These are phyloP conservation scores for Tilletia caries DNA, from an alignment of 1,284 basidiomycete genomes.

Conservation along the genomic window DNA sequence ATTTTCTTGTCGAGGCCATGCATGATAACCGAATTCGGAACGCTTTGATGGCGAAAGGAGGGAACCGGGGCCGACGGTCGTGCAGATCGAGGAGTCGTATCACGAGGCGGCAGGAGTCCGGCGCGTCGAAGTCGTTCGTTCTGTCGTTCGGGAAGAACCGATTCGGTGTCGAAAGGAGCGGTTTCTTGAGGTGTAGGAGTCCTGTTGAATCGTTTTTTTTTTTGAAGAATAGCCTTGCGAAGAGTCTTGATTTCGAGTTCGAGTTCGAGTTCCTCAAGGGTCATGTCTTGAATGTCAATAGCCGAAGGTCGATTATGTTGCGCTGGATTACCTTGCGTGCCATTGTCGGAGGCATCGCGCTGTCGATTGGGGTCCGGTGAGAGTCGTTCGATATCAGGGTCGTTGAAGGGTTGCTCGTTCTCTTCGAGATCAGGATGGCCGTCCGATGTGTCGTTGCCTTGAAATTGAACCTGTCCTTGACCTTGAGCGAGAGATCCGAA, in stretches of 20 bases:
- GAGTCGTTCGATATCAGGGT: too few relatives aligned
- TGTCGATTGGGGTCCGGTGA: too few relatives aligned
- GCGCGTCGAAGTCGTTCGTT: constrained; percentile 7
- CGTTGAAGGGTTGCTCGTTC: too few relatives aligned
- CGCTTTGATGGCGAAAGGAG: not conserved
- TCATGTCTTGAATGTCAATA: not conserved
- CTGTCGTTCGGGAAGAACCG: not conserved
- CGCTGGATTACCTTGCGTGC: too few relatives aligned
- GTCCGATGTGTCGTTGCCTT: not conserved
- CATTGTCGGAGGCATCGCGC: not conserved
- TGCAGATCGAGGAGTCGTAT: too few relatives aligned
- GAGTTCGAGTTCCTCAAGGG: not conserved
- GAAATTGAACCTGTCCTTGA: not conserved
- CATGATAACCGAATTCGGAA: not conserved
- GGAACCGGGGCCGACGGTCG: not conserved
- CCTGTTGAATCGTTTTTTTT: not conserved
- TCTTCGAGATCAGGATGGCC: too few relatives aligned
- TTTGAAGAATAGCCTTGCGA: not conserved
- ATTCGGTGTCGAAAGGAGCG: not conserved
- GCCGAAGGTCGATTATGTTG: too few relatives aligned
- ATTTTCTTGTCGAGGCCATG: not conserved
- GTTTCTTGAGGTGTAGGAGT: not conserved
- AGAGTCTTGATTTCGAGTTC: not conserved
- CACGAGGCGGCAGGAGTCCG: not conserved
- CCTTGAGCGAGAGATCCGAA: not conserved